These are phyloP conservation scores for Boletus tomentosulus DNA, from an alignment of 768 basidiomycete genomes.

Conservation along the genomic window DNA sequence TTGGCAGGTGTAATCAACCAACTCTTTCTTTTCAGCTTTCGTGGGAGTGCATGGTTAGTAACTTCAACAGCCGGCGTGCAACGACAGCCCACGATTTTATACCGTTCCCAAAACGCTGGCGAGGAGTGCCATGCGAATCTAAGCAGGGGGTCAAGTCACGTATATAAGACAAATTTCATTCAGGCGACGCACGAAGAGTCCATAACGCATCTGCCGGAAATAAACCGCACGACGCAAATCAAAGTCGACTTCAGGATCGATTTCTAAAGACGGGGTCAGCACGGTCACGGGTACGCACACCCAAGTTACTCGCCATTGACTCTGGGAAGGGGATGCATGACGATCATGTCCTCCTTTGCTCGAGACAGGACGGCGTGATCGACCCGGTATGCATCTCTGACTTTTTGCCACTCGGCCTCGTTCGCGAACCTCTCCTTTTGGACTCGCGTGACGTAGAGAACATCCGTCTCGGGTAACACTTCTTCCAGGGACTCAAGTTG, in stretches of 20 bases:
- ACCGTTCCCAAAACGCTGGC: constrained; percentile 52
- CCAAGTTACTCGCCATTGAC: constrained; percentile 61
- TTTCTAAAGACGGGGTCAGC: constrained; percentile 57
- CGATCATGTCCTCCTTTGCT: constrained; percentile 96
- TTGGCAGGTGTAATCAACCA: neutral
- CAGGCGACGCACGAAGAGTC: constrained; percentile 76
- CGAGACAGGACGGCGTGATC: constrained; percentile 91
- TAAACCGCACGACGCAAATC: constrained; percentile 92
- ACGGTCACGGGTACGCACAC: neutral
- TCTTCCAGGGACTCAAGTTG: constrained; percentile 89
- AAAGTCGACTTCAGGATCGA: constrained; percentile 97
- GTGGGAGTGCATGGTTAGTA: neutral
- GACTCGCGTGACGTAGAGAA: constrained; percentile 92
- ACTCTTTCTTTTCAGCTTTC: neutral
- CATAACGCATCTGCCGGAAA: constrained; percentile 98
- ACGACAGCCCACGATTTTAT: constrained; percentile 2
- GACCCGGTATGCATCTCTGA: constrained; percentile 89
- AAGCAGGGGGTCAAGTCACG: neutral
- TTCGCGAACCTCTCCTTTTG: constrained; percentile 90
- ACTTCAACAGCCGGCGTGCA: neutral
- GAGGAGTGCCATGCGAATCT: constrained; percentile 82
- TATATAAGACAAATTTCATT: neutral
- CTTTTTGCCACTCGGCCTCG: constrained; percentile 80
- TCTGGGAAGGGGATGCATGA: constrained; percentile 98
- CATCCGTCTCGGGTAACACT: constrained; percentile 88